Evolutionary conservation across 2,329 filamentous ascomycete species (phyloP).

Genomic region (Fusarium aywerte): DNA sequence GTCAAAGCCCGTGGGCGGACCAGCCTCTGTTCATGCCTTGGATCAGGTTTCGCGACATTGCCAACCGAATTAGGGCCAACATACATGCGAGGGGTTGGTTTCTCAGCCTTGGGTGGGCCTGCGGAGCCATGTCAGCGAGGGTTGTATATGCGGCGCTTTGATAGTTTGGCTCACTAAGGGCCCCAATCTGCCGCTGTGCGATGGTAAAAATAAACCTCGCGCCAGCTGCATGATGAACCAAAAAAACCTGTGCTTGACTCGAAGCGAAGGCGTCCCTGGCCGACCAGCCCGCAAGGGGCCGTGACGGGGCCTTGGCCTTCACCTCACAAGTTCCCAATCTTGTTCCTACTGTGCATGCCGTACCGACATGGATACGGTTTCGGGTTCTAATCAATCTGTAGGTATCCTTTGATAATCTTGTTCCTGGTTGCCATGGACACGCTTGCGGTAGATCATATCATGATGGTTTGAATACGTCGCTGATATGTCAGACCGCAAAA

Average conservation of each 20-base stretch:
- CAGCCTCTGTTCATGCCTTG: slow-evolving; percentile 15
- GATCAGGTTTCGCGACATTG: slow-evolving; percentile 29
- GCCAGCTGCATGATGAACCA: slow-evolving; percentile 31
- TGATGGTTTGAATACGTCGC: neutral
- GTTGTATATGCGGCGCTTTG: slow-evolving; percentile 34
- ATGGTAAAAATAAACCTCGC: slow-evolving; percentile 46
- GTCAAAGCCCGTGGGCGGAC: slow-evolving; percentile 11
- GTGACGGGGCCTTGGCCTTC: slow-evolving; percentile 25
- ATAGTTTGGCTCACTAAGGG: slow-evolving; percentile 40
- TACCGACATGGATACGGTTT: slow-evolving; percentile 20
- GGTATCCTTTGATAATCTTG: neutral
- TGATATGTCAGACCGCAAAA: neutral
- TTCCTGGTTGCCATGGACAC: slow-evolving; percentile 24
- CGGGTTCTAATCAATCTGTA: slow-evolving; percentile 1
- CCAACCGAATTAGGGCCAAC: slow-evolving; percentile 39
- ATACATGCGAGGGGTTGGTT: slow-evolving; percentile 45
- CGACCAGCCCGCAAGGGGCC: slow-evolving; percentile 39
- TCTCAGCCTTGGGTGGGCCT: slow-evolving; percentile 35
- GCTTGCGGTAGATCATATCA: neutral
- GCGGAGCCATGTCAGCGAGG: slow-evolving; percentile 33
- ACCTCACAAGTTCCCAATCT: slow-evolving; percentile 16
- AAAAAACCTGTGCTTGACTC: slow-evolving; percentile 36
- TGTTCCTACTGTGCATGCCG: neutral
- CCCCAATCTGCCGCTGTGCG: slow-evolving; percentile 33
- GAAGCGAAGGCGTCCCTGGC: slow-evolving; percentile 43